Evolutionary conservation across 2,329 filamentous ascomycete genomes (phyloP).

Genomic region (Pseudogymnoascus destructans): DNA sequence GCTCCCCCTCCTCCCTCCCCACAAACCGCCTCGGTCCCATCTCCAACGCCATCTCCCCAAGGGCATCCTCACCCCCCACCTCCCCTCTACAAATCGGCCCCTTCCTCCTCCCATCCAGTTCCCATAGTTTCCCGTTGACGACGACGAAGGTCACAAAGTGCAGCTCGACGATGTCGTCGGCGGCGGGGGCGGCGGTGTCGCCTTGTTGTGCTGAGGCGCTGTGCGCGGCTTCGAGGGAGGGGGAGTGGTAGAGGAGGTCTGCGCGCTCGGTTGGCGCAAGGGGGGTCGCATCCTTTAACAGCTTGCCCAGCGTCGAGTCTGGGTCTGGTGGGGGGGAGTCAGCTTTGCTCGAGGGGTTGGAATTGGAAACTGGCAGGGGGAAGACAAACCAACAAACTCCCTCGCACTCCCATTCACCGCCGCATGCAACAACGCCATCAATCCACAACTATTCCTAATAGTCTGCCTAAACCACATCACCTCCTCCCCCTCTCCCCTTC

Average conservation of each 20-base stretch:
- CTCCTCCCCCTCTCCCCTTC: conserved; percentile 54
- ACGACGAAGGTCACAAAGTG: conserved; percentile 96
- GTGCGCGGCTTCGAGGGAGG: conserved; percentile 66
- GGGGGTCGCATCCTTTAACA: conserved; percentile 56
- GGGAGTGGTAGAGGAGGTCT: conserved; percentile 61
- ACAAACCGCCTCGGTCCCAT: conserved; percentile 42
- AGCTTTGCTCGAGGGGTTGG: conserved; percentile 6
- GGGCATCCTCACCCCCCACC: conserved; percentile 47
- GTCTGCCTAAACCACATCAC: conserved; percentile 94
- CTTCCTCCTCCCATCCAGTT: conserved; percentile 55
- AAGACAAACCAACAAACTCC: conserved; percentile 41
- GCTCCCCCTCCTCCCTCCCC: conserved; percentile 21
- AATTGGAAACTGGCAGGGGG: neutral
- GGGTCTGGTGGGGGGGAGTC: conserved; percentile 21
- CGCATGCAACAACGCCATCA: conserved; percentile 79
- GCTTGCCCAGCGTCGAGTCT: conserved; percentile 34
- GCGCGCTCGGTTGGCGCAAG: conserved; percentile 55
- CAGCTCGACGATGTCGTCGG: conserved; percentile 67
- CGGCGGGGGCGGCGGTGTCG: conserved; percentile 65
- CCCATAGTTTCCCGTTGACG: conserved; percentile 54
- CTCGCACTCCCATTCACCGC: conserved; percentile 63
- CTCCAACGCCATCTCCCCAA: conserved; percentile 63
- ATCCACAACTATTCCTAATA: conserved; percentile 82
- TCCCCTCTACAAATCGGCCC: conserved; percentile 47
- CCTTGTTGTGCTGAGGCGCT: conserved; percentile 62